Conservation (phyloP, 73 alveolate species). For the Paramecium pentaurelia region DNA sequence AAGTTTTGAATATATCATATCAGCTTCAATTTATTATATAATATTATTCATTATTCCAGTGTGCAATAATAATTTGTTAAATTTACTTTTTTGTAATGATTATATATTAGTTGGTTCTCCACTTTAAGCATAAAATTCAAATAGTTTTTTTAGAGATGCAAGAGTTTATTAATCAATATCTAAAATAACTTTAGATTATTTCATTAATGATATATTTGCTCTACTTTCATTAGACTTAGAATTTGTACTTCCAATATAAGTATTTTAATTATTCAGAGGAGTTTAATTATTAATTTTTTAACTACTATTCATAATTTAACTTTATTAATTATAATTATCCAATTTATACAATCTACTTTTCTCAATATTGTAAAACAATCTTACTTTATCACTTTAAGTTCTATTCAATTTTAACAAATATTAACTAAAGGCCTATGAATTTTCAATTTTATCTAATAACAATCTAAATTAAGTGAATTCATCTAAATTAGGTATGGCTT, state of each 20-base stretch:
- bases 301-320: not conserved
- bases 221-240: not conserved
- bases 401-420: not conserved
- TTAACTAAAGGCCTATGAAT: not conserved
- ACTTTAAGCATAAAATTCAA: not conserved
- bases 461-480: not conserved
- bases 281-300: not conserved
- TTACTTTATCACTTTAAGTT: not conserved
- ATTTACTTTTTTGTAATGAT: not conserved
- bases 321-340: not conserved
- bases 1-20: not conserved
- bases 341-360: not conserved
- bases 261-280: not conserved
- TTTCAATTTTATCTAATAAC: not conserved
- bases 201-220: not conserved
- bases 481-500: not conserved
- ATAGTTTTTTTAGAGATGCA: not conserved
- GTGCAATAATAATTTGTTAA: not conserved
- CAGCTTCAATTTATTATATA: not conserved
- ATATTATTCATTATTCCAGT: not conserved
- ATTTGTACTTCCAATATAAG: not conserved
- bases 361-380: not conserved
- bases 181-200: not conserved
- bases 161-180: not conserved
- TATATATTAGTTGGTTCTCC: slow-evolving; percentile 13